Conservation (phyloP, 2,329 filamentous ascomycete species). For the Nothomitra cinnamomea region DNA sequence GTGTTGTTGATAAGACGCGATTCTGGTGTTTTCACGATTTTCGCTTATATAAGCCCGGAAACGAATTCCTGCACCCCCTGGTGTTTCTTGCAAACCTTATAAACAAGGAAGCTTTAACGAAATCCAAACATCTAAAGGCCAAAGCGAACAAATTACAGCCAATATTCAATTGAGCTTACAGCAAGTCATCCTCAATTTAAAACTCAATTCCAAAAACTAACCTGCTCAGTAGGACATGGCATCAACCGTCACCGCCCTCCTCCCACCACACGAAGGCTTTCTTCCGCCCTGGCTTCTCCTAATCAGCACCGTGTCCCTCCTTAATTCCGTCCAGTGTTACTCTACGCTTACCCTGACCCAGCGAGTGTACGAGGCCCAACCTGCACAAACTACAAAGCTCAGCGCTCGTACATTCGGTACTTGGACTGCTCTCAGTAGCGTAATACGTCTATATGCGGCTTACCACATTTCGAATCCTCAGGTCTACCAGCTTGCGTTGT, state of each 20-base stretch:
- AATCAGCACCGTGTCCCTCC: conserved; percentile 48
- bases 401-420: conserved; percentile 70
- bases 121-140: not conserved
- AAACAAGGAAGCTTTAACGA: not conserved
- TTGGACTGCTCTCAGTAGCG: conserved; percentile 64
- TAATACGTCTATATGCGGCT: conserved; percentile 68
- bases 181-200: not conserved
- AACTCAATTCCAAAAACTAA: not conserved
- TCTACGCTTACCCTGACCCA: conserved; percentile 62
- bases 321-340: conserved; percentile 77
- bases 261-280: conserved; percentile 30
- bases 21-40: no score
- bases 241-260: conserved; percentile 15
- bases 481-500: conserved; percentile 65
- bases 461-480: conserved; percentile 59
- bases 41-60: no score
- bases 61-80: no score
- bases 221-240: conserved; percentile 14
- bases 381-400: conserved; percentile 45
- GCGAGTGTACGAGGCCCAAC: conserved; percentile 61
- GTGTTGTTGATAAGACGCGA: no score
- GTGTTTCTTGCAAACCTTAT: not conserved
- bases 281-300: conserved; percentile 50
- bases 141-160: not conserved
- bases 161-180: not conserved